Conservation (phyloP, 1,139 yeast species). For the Candida sp. region DNA sequence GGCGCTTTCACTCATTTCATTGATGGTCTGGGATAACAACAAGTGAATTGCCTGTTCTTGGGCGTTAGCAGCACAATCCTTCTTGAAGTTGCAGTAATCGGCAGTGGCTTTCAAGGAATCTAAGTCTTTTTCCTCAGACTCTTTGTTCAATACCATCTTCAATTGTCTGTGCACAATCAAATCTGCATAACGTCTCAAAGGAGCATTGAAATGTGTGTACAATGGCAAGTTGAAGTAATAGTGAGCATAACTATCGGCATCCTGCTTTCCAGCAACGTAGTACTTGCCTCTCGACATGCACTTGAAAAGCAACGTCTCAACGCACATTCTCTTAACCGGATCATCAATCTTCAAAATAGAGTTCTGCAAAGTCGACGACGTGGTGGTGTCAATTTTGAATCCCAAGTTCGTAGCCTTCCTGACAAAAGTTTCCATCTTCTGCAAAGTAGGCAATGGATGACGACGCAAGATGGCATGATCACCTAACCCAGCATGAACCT, state of each 20-base stretch:
- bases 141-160: constrained; percentile 59
- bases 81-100: constrained; percentile 94
- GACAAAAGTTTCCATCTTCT: constrained; percentile 81
- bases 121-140: constrained; percentile 43
- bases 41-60: constrained; percentile 96
- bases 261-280: constrained; percentile 87
- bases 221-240: constrained; percentile 83
- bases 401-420: constrained; percentile 71
- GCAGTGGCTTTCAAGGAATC: constrained; percentile 82
- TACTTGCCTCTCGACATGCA: constrained; percentile 88
- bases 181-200: constrained; percentile 92
- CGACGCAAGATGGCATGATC: constrained; percentile 85
- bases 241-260: constrained; percentile 78
- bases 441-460: constrained; percentile 83
- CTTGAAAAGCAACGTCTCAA: constrained; percentile 82
- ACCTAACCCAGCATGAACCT: constrained; percentile 75
- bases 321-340: constrained; percentile 67
- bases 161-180: constrained; percentile 92
- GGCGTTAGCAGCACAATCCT: constrained; percentile 92
- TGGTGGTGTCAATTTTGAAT: constrained; percentile 72
- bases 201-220: constrained; percentile 94
- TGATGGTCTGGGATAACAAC: constrained; percentile 81
- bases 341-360: constrained; percentile 72
- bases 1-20: constrained; percentile 73
- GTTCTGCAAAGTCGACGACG: constrained; percentile 73